Base-by-base conservation (phyloP, 2,329 filamentous ascomycete species). In the Trichoderma breve region DNA sequence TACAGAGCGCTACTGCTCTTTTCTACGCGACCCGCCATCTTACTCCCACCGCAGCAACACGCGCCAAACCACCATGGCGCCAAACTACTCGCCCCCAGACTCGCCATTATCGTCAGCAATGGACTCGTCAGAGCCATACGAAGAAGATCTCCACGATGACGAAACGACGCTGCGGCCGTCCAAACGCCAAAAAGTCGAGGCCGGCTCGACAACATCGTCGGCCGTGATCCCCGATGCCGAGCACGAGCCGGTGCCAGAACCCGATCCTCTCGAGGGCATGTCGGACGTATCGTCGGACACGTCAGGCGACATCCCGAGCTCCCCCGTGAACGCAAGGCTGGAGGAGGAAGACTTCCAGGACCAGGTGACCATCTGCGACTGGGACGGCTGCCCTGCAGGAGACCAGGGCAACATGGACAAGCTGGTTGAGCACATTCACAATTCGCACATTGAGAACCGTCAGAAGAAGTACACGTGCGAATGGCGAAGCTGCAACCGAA, bases 391-490 rank as follows among this genome's bases (percentile, higher is more conserved):
- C 79, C 84, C 85, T 53, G 89, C 86, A 3, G 91, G 90, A 51
- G 92, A 95, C 77, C 82, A 93, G 75, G 87, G 89, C 18, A 92
- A 95, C 78, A 95, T 95, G 93, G 93, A 96, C 81, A 89, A 85
- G 74, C 82, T 96, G 57, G 93, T 96, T 55, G 89, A 93, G 76
- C 93, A 96, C 78, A 93, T 96, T 73, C 95, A 98, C 82, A 92
- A 94, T 78, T 93, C 95, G 72, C 96, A 99, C 82, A 97, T 98
- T 78, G 94, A 96, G 79, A 93, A 91, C 73, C 90, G 95, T 70
- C 93, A 96, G 83, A 97, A 97, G 83, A 97, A 96, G 81, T 98
- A 98, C 81, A 94, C 93, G n/a, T 99, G 96, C 83, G 95, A 98
- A 83, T 99, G 96, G 96, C 90, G 89, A 73, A 95, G 95, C 75